Conservation (phyloP, 768 basidiomycete genomes). For the Termitomyces sp. region DNA sequence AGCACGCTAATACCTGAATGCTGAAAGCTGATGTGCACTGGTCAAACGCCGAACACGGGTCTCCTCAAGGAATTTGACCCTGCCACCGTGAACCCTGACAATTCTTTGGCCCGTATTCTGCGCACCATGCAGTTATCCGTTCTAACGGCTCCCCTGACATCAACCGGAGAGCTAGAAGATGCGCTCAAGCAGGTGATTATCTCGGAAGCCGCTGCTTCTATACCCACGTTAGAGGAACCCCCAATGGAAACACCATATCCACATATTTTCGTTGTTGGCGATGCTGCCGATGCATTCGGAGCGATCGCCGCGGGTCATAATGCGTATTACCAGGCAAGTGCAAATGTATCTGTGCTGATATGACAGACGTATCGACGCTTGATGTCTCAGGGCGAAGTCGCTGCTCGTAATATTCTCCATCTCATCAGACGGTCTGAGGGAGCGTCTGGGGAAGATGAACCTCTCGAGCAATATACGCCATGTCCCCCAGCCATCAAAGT, state of each 20-base stretch:
- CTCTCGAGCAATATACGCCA: conserved; percentile 45
- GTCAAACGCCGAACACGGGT: conserved; percentile 55
- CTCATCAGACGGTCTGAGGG: conserved; percentile 32
- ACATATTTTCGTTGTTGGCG: conserved; percentile 60
- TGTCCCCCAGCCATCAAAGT: conserved; percentile 56
- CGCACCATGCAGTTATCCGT: conserved; percentile 50
- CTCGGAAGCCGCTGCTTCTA: conserved; percentile 5
- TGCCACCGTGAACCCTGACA: conserved; percentile 34
- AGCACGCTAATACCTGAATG: not conserved
- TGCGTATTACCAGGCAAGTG: conserved; percentile 45
- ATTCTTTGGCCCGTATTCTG: conserved; percentile 40
- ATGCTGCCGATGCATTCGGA: conserved; percentile 62
- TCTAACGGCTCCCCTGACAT: conserved; percentile 4
- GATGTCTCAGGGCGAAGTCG: conserved; percentile 38
- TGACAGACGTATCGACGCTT: not conserved
- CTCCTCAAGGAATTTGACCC: conserved; percentile 42
- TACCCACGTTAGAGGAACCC: conserved; percentile 1
- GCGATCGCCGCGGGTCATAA: conserved; percentile 60
- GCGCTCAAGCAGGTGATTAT: conserved; percentile 21
- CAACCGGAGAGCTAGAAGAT: conserved; percentile 14
- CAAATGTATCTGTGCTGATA: not conserved
- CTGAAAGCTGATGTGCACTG: conserved; percentile 56
- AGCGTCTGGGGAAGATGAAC: conserved; percentile 14
- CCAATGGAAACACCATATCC: conserved; percentile 35
- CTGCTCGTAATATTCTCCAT: conserved; percentile 50